Base-by-base conservation (phyloP, 345 rosid genomes). In the Erysimum cheiranthoides region DNA sequence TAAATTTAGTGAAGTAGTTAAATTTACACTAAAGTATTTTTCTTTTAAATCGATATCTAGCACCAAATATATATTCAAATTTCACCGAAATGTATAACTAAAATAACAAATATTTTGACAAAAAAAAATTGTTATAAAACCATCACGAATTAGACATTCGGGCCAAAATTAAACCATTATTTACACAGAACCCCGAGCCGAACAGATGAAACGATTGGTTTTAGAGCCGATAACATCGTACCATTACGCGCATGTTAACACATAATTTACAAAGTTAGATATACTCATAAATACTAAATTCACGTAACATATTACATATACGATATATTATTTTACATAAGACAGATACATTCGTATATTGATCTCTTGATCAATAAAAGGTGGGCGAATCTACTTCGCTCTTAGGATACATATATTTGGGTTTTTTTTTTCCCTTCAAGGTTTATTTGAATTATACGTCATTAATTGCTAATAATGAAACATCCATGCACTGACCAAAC, bases 381-480 rank as follows among this genome's bases (percentile, higher is more conserved):
- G 6, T 61, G 39, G 47, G 74, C 64, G 74, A 69, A 53, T 18
- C 38, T 32, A 67, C 21, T 50, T 75, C 74, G 74, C 57, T 59
- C 46, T 69, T 68, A 38, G 45, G n/a, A 61, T 42, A 62, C 50
- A 61, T 38, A 60, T 67, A 0, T 66, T 43, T 52, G 35, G 28
- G n/a, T 6, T 18, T 38, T 5, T n/a, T 27, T 36, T 25, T 45
- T 2, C 1, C 31, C 28, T 53, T 25, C 14, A 10, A 60, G 28
- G 28, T 46, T 71, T 63, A 70, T 76, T 61, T 16, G 57, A 17
- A 57, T 47, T 47, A 63, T 56, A 53, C 56, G 5, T 43, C 9
- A 27, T 9, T 54, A 67, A 7, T 43, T 13, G 52, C 75, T 35
- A 43, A 34, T 13, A 16, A 38, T 31, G 31, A 38, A 74, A 32